Base-by-base conservation (phyloP, 1,284 basidiomycete species). In the Takashimella tepidaria region DNA sequence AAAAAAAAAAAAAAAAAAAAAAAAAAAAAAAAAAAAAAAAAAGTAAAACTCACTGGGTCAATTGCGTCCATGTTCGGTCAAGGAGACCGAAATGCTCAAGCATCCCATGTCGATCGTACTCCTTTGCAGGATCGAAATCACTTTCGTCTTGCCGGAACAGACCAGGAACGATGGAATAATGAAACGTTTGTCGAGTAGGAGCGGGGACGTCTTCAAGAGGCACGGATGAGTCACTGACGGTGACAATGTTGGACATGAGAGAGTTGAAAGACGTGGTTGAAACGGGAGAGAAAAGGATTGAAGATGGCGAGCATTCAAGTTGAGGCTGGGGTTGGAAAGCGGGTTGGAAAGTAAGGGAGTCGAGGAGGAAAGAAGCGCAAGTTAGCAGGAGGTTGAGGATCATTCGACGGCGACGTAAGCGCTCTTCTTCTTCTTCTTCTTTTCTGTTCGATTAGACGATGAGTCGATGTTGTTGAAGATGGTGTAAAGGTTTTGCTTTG, bases 21-120 rank as follows among this genome's bases (percentile, higher is more conserved):
- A n/a, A n/a, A n/a, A n/a, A n/a, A n/a, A n/a, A n/a, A n/a, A n/a
- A n/a, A n/a, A n/a, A n/a, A n/a, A n/a, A n/a, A n/a, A n/a, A n/a
- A n/a, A n/a, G n/a, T n/a, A n/a, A n/a, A 20, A 47, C 57, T 11
- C 43, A 60, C 61, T 48, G 26, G 1, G 53, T 51, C 10, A 68
- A 61, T 19, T 56, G 54, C 19, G 19, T 41, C 64, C 65, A 68
- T 2, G 61, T 55, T 53, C 61, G 63, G 55, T 74, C 67, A 5
- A 73, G 48, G 20, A 75, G 53, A 1, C 73, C 73, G 44, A 74
- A 73, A 21, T 50, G 31, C 8, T 8, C 10, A 8, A 37, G 16
- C 31, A 37, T 49, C 41, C 68, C 62, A 24, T 55, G 31, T 20
- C 71, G 55, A 19, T 59, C 50, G 52, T 72, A 61, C 57, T 65